Conservation (phyloP, 2,329 filamentous ascomycete genomes). For the Berkeleyomyces basicola region DNA sequence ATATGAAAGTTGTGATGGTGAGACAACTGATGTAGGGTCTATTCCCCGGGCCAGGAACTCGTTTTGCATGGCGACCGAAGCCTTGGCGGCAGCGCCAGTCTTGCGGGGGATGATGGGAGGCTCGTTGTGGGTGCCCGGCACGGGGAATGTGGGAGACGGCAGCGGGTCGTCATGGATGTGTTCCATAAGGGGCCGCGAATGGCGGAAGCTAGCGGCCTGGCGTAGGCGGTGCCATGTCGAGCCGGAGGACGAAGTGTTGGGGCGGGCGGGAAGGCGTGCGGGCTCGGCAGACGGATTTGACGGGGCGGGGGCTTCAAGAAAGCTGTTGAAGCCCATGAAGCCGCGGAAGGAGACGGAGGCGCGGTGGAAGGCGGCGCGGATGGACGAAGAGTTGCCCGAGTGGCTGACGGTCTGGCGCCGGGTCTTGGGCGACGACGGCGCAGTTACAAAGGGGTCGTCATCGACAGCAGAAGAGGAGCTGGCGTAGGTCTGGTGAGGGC, state of each 20-base stretch:
- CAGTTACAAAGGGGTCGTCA: conserved; percentile 19
- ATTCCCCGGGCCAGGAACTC: conserved; percentile 21
- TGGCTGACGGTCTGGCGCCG: conserved; percentile 17
- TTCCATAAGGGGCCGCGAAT: conserved; percentile 27
- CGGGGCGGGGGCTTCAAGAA: conserved; percentile 18
- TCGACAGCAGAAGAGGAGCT: neutral
- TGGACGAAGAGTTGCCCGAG: conserved; percentile 19
- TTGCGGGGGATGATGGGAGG: conserved; percentile 45
- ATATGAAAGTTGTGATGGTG: neutral
- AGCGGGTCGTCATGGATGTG: conserved; percentile 14
- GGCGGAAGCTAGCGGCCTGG: conserved; percentile 34
- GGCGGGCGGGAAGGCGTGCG: conserved; percentile 16
- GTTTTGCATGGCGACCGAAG: conserved; percentile 43
- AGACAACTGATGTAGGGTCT: neutral
- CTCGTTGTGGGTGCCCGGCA: conserved; percentile 34
- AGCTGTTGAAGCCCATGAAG: conserved; percentile 29
- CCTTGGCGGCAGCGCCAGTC: conserved; percentile 43
- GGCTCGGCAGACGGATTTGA: conserved; percentile 26
- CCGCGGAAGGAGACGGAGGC: conserved; percentile 39
- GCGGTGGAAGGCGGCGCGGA: conserved; percentile 37
- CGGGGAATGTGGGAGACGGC: conserved; percentile 18
- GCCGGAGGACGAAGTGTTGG: conserved; percentile 2
- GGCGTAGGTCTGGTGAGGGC: conserved; percentile 15
- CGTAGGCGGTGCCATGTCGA: conserved; percentile 31
- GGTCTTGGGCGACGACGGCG: conserved; percentile 16